Base-by-base conservation (phyloP, 2,329 filamentous ascomycete genomes). In the Leptoxyphium fumago region DNA sequence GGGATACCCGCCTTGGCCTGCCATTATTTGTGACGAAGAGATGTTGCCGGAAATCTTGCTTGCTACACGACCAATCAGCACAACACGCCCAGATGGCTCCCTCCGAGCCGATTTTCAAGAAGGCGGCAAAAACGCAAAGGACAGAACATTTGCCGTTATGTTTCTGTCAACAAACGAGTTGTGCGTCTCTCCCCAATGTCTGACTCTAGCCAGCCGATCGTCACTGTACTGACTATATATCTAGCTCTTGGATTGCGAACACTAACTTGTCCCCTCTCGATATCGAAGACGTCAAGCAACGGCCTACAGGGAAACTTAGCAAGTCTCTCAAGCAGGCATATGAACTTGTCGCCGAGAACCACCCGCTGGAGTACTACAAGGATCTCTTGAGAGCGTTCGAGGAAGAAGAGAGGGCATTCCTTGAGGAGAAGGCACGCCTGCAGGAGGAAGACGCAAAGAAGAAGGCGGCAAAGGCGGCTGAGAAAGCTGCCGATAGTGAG, bases 81-180 rank as follows among this genome's bases (percentile, higher is more conserved):
- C 89, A 17, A 79, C 77, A 54, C 78, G 83, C 46, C 68, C 76
- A 17, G 89, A 96, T 63, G 89, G 89, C 46, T 83, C 82, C 36
- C 94, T 91, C 62, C 80, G 84, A 43, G 84, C 87, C 47, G 84
- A 89, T 51, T 95, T 84, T 59, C 77, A 80, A 36, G 87, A 94
- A 55, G 88, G 83, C 48, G 89, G 84, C 55, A 91, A 91, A 70
- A 83, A 87, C 52, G 79, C 76, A 38, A 77, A 80, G 48, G 87
- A 95, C 64, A 77, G 89, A 50, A 87, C 83, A 28, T 96, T 87
- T 61, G 85, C 89, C 5, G 80, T 96, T 58, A 95, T 96, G 89
- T 96, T 94, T 62, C 69, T 96, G 42, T 73, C 78, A 50, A 94
- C 88, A 32, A 95, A 96, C 58, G 89, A 96, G 72, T 96, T 98